Evolutionary conservation across 306 rosid genomes (phyloP).

Genomic region (Hippophae tibetana): DNA sequence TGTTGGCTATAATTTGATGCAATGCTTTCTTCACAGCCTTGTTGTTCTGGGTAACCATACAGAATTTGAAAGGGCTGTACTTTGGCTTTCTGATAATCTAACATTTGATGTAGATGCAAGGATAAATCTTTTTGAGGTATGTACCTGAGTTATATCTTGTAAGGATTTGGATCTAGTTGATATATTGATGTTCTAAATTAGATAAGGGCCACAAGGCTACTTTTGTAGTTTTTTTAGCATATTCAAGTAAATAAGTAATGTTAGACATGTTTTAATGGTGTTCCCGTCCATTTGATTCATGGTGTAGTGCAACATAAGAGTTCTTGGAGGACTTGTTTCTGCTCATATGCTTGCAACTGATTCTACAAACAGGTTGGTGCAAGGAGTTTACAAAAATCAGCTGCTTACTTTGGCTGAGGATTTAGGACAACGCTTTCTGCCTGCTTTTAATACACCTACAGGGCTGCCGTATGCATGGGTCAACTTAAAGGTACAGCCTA

Average conservation of each 20-base stretch:
- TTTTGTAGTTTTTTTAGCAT: constrained; percentile 13
- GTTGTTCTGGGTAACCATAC: constrained; percentile 73
- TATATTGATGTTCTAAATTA: constrained; percentile 12
- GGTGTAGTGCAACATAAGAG: constrained; percentile 93
- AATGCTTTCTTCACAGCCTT: constrained; percentile 42
- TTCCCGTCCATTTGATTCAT: constrained; percentile 32
- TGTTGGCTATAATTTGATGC: constrained; percentile 14
- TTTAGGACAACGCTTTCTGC: constrained; percentile 73
- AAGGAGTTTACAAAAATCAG: constrained; percentile 60
- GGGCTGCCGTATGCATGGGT: constrained; percentile 98
- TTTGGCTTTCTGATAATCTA: constrained; percentile 85
- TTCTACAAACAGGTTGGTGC: constrained; percentile 54
- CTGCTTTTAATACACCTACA: constrained; percentile 84
- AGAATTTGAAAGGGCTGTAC: constrained; percentile 76
- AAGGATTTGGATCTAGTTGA: constrained; percentile 16
- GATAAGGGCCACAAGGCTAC: constrained; percentile 10
- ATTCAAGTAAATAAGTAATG: constrained; percentile 7
- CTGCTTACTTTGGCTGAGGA: constrained; percentile 77
- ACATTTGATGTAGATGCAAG: constrained; percentile 77
- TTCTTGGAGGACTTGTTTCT: constrained; percentile 95
- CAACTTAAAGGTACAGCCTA: constrained; percentile 66
- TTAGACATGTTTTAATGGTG: constrained; percentile 17
- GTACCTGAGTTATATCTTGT: neutral
- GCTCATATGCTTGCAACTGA: constrained; percentile 94
- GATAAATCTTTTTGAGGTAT: constrained; percentile 92